Evolutionary conservation across 2,329 filamentous ascomycete genomes (phyloP).

Genomic region (Colletotrichum lupini): DNA sequence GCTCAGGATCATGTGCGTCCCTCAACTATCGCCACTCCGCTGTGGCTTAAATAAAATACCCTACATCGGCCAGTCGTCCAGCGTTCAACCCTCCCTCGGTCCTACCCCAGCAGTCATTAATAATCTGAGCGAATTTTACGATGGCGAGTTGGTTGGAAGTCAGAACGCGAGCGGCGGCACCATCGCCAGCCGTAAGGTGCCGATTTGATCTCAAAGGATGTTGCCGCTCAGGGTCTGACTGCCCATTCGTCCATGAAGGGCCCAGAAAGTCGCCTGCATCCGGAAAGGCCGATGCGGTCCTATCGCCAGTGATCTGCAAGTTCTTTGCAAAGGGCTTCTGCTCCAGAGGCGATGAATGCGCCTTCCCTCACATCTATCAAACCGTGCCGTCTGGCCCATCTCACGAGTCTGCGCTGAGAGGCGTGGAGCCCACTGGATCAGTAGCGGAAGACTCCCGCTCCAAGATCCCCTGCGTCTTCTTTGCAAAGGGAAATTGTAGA

Average conservation of each 20-base stretch:
- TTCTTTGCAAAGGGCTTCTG: neutral
- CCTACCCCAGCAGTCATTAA: neutral
- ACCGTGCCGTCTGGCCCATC: no score
- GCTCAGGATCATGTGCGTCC: no score
- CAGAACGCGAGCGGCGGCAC: neutral
- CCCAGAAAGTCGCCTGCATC: neutral
- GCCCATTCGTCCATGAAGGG: neutral
- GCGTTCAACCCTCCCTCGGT: neutral
- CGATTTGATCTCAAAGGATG: neutral
- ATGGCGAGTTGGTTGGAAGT: neutral
- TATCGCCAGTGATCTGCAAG: neutral
- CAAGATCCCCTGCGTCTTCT: neutral
- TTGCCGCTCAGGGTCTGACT: neutral
- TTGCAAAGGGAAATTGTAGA: neutral
- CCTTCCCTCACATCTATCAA: neutral
- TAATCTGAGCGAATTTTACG: neutral
- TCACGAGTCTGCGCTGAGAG: no score
- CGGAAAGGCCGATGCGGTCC: neutral
- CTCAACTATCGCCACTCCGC: neutral
- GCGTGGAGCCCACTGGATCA: neutral
- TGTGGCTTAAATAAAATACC: neutral
- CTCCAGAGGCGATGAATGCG: neutral
- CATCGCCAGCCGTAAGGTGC: neutral
- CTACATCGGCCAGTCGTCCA: neutral
- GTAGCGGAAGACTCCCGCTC: neutral